A percentile compares a stretch with the other conserved stretches of the same genome.
phyloP scores from a whole-genome alignment of 805 yeast genomes.

The Kluyveromyces lactis region DNA sequence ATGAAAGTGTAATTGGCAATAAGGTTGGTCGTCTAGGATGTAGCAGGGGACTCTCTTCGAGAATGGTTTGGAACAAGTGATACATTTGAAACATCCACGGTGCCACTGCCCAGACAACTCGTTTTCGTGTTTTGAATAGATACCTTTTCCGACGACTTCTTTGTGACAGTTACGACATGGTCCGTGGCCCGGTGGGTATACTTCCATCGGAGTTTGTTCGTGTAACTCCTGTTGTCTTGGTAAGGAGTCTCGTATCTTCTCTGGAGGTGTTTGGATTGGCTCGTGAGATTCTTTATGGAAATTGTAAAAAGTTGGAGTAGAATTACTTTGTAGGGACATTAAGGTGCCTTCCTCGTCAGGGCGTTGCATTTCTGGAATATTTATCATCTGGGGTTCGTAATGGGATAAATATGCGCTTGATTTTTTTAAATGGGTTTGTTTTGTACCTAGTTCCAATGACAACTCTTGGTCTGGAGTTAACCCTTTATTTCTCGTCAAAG shows the following conservation, averaged over 20 bases:
- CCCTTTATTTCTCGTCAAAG: constrained; percentile 18
- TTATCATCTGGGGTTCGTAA: constrained; percentile 6
- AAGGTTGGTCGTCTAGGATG: constrained; percentile 71
- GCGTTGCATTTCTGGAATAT: background rate
- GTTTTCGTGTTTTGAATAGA: constrained; percentile 71
- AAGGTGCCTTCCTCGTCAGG: constrained; percentile 1
- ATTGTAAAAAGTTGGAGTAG: constrained; percentile 20
- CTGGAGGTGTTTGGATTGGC: background rate
- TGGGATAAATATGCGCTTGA: constrained; percentile 31
- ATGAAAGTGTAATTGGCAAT: constrained; percentile 74
- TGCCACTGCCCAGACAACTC: constrained; percentile 88
- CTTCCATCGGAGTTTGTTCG: constrained; percentile 9
- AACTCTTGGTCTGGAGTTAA: no score
- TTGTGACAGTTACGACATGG: constrained; percentile 71
- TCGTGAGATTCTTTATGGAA: constrained; percentile 5
- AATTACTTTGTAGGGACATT: constrained; percentile 2
- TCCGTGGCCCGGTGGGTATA: constrained; percentile 55
- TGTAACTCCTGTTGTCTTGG: no score
- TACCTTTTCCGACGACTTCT: constrained; percentile 53
- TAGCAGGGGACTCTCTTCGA: constrained; percentile 60
- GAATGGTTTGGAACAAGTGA: constrained; percentile 49
- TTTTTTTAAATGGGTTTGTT: constrained; percentile 13
- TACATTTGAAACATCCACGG: constrained; percentile 73
- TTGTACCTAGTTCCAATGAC: background rate
- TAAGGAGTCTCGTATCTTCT: background rate